Evolutionary conservation across 805 yeast species (phyloP).

Genomic region (Lipomyces lipofer): DNA sequence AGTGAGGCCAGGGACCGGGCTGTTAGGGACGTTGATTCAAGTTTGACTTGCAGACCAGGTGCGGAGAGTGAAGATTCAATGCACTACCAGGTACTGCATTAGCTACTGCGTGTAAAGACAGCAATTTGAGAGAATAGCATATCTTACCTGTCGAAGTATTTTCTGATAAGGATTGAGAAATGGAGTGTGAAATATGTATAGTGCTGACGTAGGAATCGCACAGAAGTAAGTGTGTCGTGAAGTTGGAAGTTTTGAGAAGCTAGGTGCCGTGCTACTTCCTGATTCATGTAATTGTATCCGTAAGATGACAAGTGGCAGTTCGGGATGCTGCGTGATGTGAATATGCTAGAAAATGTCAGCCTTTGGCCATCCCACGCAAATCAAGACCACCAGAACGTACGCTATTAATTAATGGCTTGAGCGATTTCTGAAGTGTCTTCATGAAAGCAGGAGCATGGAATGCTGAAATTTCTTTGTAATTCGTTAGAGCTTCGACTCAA

Average conservation of each 20-base stretch:
- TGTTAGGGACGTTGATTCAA: conserved; percentile 18
- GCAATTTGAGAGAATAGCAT: not conserved
- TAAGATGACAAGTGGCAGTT: conserved; percentile 18
- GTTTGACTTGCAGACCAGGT: conserved; percentile 15
- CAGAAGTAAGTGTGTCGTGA: conserved; percentile 12
- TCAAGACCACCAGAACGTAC: conserved; percentile 4
- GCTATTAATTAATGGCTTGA: conserved; percentile 12
- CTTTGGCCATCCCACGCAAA: too few species aligned
- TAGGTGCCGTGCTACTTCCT: not conserved
- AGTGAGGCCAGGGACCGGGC: conserved; percentile 22
- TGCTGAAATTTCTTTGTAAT: conserved; percentile 8
- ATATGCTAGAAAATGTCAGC: conserved; percentile 11
- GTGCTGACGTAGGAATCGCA: conserved; percentile 20
- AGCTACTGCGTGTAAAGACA: too few species aligned
- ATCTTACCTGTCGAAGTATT: conserved; percentile 16
- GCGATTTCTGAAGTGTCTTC: conserved; percentile 7
- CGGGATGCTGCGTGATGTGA: conserved; percentile 23
- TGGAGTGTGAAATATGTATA: conserved; percentile 24
- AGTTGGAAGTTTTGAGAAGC: not conserved
- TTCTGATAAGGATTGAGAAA: conserved; percentile 18
- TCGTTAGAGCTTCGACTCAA: not conserved
- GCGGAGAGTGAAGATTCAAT: conserved; percentile 20
- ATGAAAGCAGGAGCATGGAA: conserved; percentile 22
- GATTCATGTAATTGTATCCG: conserved; percentile 21
- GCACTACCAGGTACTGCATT: conserved; percentile 18